These are phyloP conservation scores for Trametes polyzona DNA, from an alignment of 1,284 basidiomycete genomes.

Conservation along the genomic window DNA sequence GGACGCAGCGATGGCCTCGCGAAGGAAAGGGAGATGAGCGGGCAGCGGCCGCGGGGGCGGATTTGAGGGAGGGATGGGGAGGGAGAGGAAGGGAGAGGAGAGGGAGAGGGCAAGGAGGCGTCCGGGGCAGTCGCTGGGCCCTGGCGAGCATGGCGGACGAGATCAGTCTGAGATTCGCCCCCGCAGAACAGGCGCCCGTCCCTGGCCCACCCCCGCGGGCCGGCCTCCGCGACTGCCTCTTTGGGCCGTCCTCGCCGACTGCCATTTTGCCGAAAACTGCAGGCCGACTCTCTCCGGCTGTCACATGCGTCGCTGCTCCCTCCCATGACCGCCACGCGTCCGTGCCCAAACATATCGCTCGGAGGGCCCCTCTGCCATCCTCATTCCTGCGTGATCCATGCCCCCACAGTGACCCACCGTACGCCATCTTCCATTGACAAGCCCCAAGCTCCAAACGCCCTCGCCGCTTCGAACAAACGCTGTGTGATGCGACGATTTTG, in stretches of 20 bases:
- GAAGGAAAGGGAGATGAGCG: background rate
- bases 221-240: conserved; percentile 16
- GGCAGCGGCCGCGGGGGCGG: background rate
- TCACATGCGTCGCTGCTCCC: conserved; percentile 17
- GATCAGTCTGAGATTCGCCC: conserved; percentile 13
- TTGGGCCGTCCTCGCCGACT: conserved; percentile 15
- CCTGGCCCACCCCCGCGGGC: conserved; percentile 11
- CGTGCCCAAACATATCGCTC: background rate
- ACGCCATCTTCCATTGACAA: background rate
- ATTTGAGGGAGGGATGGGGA: background rate
- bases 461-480: background rate
- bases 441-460: background rate
- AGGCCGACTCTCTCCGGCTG: conserved; percentile 8
- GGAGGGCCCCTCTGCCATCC: background rate
- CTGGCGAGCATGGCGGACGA: background rate
- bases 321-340: conserved; percentile 7
- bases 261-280: conserved; percentile 14
- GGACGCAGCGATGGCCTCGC: background rate
- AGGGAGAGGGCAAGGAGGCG: conserved; percentile 1
- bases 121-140: background rate
- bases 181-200: background rate
- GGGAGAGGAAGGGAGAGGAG: background rate
- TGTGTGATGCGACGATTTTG: conserved; percentile 3
- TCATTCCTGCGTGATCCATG: background rate
- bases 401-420: background rate